These are phyloP conservation scores for Porphyrellus cyaneotinctus DNA, from an alignment of 768 basidiomycete species.

Conservation along the genomic window DNA sequence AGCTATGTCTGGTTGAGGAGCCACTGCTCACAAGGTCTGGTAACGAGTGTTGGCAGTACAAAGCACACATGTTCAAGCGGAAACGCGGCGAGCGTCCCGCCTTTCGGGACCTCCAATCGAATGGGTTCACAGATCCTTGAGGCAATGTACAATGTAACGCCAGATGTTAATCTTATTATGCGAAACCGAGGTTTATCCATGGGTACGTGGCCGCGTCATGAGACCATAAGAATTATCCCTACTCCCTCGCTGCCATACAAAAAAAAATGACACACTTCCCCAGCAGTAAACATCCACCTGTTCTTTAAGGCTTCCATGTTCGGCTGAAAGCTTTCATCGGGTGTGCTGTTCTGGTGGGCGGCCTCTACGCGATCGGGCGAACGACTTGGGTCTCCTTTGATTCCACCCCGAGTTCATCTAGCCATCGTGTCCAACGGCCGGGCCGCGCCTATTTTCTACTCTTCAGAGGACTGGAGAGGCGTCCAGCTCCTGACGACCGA, in stretches of 20 bases:
- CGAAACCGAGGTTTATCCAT: background rate
- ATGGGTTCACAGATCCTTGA: background rate
- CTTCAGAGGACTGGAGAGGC: slow-evolving; percentile 60
- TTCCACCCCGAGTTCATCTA: slow-evolving; percentile 18
- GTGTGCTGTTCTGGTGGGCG: background rate
- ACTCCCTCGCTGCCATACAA: background rate
- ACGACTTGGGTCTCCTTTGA: slow-evolving; percentile 45
- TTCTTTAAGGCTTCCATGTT: slow-evolving; percentile 2
- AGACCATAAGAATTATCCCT: background rate
- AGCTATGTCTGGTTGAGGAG: background rate
- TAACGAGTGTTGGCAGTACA: background rate
- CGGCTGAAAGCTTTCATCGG: slow-evolving; percentile 8
- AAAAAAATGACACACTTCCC: background rate
- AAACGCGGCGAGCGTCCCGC: background rate
- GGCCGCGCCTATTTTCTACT: slow-evolving; percentile 48
- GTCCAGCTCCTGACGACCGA: slow-evolving; percentile 53
- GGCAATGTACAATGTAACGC: background rate
- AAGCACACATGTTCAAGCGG: background rate
- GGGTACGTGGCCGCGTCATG: background rate
- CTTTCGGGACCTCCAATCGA: background rate
- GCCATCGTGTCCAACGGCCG: slow-evolving; percentile 40
- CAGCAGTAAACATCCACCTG: background rate
- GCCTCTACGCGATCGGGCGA: slow-evolving; percentile 45
- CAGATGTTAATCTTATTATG: background rate
- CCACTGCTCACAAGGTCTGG: background rate